Evolutionary conservation across 192 early-diverging fungal species (phyloP).

Genomic region (Linnemannia exigua): DNA sequence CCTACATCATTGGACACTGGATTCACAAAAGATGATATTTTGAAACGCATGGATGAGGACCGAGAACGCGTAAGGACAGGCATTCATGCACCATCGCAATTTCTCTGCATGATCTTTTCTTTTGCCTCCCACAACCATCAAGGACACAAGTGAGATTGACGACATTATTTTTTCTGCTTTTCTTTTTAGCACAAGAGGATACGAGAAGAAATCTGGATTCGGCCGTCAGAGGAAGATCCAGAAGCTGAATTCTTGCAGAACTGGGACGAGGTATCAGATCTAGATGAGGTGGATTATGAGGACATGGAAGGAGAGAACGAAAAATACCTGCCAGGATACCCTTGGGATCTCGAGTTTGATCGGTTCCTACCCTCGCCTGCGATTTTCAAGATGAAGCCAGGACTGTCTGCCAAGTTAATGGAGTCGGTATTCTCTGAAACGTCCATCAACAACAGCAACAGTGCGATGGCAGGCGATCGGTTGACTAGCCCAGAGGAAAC

Average conservation of each 20-base stretch:
- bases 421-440: neutral
- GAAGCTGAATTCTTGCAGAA: conserved; percentile 61
- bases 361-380: conserved; percentile 33
- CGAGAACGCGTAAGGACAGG: conserved; percentile 62
- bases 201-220: conserved; percentile 70
- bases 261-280: conserved; percentile 61
- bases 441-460: neutral
- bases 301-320: conserved; percentile 55
- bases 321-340: conserved; percentile 50
- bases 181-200: conserved; percentile 66
- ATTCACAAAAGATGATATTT: conserved; percentile 66
- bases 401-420: neutral
- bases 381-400: conserved; percentile 19
- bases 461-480: conserved; percentile 12
- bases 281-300: conserved; percentile 65
- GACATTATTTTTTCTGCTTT: neutral
- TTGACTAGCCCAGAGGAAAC: conserved; percentile 38
- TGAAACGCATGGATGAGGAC: conserved; percentile 71
- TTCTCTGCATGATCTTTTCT: neutral
- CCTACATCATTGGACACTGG: conserved; percentile 23
- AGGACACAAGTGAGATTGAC: neutral
- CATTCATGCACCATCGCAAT: neutral
- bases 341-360: conserved; percentile 50
- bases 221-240: conserved; percentile 59
- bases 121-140: too few relatives aligned